phyloP scores from a whole-genome alignment of 2,329 filamentous ascomycete genomes.

The Aspergillus sp. region DNA sequence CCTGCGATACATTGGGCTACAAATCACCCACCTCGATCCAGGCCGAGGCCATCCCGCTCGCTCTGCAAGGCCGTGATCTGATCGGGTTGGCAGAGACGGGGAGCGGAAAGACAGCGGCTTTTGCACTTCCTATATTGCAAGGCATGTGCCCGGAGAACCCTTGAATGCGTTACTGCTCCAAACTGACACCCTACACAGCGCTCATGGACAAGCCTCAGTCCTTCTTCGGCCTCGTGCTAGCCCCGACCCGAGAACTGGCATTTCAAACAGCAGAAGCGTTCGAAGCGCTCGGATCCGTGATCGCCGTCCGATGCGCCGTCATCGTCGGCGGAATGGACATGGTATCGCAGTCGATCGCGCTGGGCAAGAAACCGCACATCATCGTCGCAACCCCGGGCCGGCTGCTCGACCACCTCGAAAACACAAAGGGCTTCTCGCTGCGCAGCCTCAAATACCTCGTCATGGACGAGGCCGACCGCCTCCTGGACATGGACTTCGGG shows the following conservation, averaged over 20 bases:
- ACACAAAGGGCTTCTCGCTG: conserved; percentile 90
- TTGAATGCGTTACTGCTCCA: neutral
- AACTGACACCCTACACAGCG: conserved; percentile 31
- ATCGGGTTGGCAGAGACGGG: conserved; percentile 94
- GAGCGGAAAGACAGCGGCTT: conserved; percentile 91
- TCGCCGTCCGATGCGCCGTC: conserved; percentile 75
- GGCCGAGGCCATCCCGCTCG: conserved; percentile 69
- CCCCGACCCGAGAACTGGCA: conserved; percentile 86
- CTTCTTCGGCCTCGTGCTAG: conserved; percentile 79
- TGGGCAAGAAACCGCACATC: conserved; percentile 93
- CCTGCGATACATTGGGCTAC: conserved; percentile 73
- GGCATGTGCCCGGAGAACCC: conserved; percentile 12
- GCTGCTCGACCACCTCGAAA: conserved; percentile 84
- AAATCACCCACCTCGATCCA: conserved; percentile 85
- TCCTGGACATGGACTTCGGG: conserved; percentile 90
- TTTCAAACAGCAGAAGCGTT: conserved; percentile 84
- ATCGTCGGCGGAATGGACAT: conserved; percentile 94
- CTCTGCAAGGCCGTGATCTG: conserved; percentile 71
- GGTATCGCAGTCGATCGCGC: conserved; percentile 79
- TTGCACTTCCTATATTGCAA: conserved; percentile 86
- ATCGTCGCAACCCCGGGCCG: conserved; percentile 86
- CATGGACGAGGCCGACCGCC: conserved; percentile 87
- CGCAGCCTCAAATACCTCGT: conserved; percentile 76
- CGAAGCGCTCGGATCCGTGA: conserved; percentile 76
- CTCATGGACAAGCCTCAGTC: conserved; percentile 80